Evolutionary conservation across 1,139 yeast genomes (phyloP).

Genomic region (Citeromyces hawaiiensis): DNA sequence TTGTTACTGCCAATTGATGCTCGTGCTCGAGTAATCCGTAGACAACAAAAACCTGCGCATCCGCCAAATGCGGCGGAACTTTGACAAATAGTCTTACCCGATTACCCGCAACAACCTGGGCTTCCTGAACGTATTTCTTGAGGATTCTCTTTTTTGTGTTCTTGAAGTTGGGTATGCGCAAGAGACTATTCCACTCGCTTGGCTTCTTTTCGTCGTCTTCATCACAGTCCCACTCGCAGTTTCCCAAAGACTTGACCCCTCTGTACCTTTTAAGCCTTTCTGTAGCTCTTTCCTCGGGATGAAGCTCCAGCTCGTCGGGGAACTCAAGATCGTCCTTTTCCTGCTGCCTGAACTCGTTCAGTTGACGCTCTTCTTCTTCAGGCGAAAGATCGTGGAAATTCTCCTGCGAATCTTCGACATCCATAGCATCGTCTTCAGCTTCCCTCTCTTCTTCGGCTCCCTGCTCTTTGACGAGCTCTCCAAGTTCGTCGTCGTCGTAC

Average conservation of each 20-base stretch:
- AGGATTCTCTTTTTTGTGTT: slow-evolving; percentile 60
- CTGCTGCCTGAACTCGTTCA: slow-evolving; percentile 49
- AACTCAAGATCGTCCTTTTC: slow-evolving; percentile 83
- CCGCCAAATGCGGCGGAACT: slow-evolving; percentile 41
- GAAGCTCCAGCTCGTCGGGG: slow-evolving; percentile 89
- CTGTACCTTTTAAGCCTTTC: slow-evolving; percentile 68
- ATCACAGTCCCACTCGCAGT: slow-evolving; percentile 79
- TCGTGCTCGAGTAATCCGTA: slow-evolving; percentile 78
- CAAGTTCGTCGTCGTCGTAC: slow-evolving; percentile 52
- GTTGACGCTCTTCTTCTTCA: slow-evolving; percentile 76
- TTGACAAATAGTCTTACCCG: slow-evolving; percentile 44
- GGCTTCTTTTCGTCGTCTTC: slow-evolving; percentile 68
- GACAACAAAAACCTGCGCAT: slow-evolving; percentile 37
- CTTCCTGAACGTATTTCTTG: slow-evolving; percentile 46
- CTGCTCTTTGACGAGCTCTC: slow-evolving; percentile 28
- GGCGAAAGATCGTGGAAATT: slow-evolving; percentile 62
- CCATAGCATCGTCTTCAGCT: slow-evolving; percentile 20
- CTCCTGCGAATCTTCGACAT: slow-evolving; percentile 22
- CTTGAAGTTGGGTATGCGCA: slow-evolving; percentile 65
- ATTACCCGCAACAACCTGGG: slow-evolving; percentile 56
- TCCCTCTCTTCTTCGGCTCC: slow-evolving; percentile 20
- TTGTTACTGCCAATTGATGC: slow-evolving; percentile 72
- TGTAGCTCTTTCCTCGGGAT: slow-evolving; percentile 62
- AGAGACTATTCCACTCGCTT: slow-evolving; percentile 59
- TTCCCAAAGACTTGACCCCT: slow-evolving; percentile 73